These are phyloP conservation scores for Wickerhamomyces sp. DNA, from an alignment of 1,139 yeast species.

Conservation along the genomic window DNA sequence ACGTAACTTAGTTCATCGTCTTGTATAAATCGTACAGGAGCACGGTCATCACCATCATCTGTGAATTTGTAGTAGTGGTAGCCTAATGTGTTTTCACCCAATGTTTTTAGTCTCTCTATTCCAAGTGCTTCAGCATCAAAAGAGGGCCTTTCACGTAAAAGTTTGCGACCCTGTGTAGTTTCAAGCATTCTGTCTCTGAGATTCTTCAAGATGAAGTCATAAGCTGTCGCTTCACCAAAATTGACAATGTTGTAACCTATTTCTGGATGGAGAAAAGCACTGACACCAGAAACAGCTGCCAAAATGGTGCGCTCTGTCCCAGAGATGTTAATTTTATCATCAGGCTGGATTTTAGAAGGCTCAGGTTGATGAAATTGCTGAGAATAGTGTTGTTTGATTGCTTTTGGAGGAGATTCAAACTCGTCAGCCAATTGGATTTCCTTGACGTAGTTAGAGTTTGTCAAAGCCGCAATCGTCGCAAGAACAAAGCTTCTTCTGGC, in stretches of 20 bases:
- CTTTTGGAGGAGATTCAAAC: slow-evolving; percentile 9
- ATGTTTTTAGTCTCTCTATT: slow-evolving; percentile 50
- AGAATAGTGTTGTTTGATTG: background rate
- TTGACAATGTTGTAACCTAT: slow-evolving; percentile 64
- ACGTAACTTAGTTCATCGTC: slow-evolving; percentile 90
- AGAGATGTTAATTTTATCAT: slow-evolving; percentile 75
- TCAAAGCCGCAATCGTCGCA: slow-evolving; percentile 17
- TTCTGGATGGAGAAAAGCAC: slow-evolving; percentile 81
- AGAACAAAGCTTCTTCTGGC: slow-evolving; percentile 12
- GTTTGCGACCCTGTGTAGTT: slow-evolving; percentile 71
- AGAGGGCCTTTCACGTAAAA: slow-evolving; percentile 75
- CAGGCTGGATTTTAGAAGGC: slow-evolving; percentile 6
- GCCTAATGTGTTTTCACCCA: slow-evolving; percentile 78
- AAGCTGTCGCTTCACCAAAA: slow-evolving; percentile 88
- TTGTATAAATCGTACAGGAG: slow-evolving; percentile 79
- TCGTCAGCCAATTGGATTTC: slow-evolving; percentile 20
- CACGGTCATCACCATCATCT: slow-evolving; percentile 91
- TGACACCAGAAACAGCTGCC: slow-evolving; percentile 74
- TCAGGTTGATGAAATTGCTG: background rate
- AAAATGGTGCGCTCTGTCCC: slow-evolving; percentile 58
- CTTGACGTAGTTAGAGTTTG: slow-evolving; percentile 17
- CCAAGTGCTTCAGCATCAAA: slow-evolving; percentile 72
- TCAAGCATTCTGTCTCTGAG: slow-evolving; percentile 71
- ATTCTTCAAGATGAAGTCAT: slow-evolving; percentile 56
- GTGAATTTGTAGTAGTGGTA: slow-evolving; percentile 77